Evolutionary conservation across 768 basidiomycete genomes (phyloP).

Genomic region (Multifurca ochricompacta): DNA sequence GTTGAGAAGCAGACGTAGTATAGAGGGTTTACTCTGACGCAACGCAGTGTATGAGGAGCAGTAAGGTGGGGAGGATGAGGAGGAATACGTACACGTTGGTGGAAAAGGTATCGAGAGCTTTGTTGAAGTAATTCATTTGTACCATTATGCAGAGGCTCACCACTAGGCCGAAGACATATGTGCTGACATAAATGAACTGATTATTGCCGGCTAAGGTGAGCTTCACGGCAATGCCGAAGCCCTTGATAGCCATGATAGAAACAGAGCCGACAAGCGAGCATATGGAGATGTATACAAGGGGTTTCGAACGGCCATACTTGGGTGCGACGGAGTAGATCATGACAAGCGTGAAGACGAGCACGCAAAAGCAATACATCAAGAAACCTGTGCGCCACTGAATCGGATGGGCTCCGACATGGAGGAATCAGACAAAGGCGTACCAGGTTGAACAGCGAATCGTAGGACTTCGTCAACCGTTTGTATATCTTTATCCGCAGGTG

Average conservation of each 20-base stretch:
- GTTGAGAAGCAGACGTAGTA: conserved; percentile 97
- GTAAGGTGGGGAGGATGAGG: neutral
- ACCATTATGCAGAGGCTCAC: conserved; percentile 79
- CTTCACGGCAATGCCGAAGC: conserved; percentile 94
- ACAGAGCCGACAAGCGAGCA: conserved; percentile 94
- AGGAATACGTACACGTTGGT: conserved; percentile 80
- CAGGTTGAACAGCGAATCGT: conserved; percentile 87
- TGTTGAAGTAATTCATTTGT: conserved; percentile 98
- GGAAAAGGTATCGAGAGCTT: conserved; percentile 92
- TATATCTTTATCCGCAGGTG: conserved; percentile 91
- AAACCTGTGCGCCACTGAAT: conserved; percentile 52
- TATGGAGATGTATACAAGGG: conserved; percentile 90
- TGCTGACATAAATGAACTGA: conserved; percentile 89
- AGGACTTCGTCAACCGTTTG: conserved; percentile 92
- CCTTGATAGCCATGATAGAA: conserved; percentile 99
- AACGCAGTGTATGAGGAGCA: neutral
- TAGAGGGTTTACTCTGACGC: conserved; percentile 83
- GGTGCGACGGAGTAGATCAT: conserved; percentile 88
- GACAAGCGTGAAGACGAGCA: conserved; percentile 69
- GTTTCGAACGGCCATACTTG: conserved; percentile 78
- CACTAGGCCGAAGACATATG: conserved; percentile 89
- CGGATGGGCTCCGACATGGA: neutral
- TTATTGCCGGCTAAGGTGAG: conserved; percentile 89
- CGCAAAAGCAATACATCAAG: conserved; percentile 81
- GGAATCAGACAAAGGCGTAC: conserved; percentile 35